Base-by-base conservation (phyloP, 140 eudicot genomes). In the Ambrosia hybrid region DNA sequence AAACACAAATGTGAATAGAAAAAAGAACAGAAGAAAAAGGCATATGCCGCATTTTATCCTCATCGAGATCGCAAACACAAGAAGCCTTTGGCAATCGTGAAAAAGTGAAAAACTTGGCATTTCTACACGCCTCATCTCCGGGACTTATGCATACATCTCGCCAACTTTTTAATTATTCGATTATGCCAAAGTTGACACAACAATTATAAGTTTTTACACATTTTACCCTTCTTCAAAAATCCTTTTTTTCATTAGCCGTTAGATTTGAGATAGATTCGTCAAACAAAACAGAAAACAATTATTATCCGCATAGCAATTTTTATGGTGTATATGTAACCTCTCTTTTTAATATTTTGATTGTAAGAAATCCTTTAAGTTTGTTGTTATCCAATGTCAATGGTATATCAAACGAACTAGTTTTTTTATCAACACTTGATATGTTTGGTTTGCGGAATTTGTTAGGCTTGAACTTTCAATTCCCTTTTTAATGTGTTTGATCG, bases 1-100 rank as follows among this genome's bases (percentile, higher is more conserved):
- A n/a, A n/a, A n/a, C n/a, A n/a, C n/a, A n/a, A n/a, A n/a, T n/a
- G n/a, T n/a, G n/a, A n/a, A n/a, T n/a, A n/a, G n/a, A n/a, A n/a
- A 78, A n/a, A 78, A 72, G 53, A 72, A 56, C 37, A 65, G 34
- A 16, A 5, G 43, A 36, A 78, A 78, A 71, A 71, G 73, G 51
- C 68, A 78, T 67, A n/a, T n/a, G 82, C 82, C 82, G 78, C 78
- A 78, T 46, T 78, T 34, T 78, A 78, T 78, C 82, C 37, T 78
- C 77, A 78, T 78, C 78, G 82, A 78, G 58, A 78, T 56, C 46
- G 5, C 78, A 71, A 78, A 78, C 72, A 64, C 78, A 70, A 70
- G 39, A 72, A 72, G 55, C 70, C 73, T 55, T 56, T 56, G 76
- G 66, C 55, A 69, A 51, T 51, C 69, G 52, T 14, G 69, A 58